Percentiles rank a stretch among this genome's conserved stretches.
These are phyloP conservation scores for Kuraishia floccosa DNA, from an alignment of 805 yeast species.

Conservation along the genomic window DNA sequence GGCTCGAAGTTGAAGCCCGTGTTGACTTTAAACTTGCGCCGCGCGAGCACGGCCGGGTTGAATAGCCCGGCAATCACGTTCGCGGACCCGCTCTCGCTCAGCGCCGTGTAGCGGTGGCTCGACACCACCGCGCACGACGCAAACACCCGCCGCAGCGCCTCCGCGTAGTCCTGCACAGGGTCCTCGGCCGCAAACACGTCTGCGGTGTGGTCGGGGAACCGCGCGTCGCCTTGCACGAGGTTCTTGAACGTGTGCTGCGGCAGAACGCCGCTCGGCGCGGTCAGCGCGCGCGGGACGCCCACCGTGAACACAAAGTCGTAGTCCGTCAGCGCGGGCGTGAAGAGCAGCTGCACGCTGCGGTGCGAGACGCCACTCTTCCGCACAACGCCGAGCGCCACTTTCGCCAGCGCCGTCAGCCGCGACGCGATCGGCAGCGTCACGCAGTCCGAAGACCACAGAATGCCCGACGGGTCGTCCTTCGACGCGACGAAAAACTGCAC, in stretches of 20 bases:
- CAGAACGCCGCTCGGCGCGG: conserved; percentile 43
- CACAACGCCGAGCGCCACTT: conserved; percentile 54
- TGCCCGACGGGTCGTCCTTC: conserved; percentile 78
- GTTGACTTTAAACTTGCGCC: conserved; percentile 67
- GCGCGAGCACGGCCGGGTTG: conserved; percentile 46
- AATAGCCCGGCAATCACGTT: conserved; percentile 74
- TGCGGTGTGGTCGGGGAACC: conserved; percentile 34
- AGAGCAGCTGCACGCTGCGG: conserved; percentile 41
- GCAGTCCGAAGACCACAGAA: conserved; percentile 44
- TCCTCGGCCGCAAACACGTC: conserved; percentile 28
- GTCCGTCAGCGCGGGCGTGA: conserved; percentile 75
- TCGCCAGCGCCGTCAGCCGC: conserved; percentile 78
- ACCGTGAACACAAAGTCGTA: conserved; percentile 71
- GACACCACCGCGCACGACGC: conserved; percentile 65
- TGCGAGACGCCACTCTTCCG: conserved; percentile 22
- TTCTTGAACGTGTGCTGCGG: conserved; percentile 51
- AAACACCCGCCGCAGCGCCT: conserved; percentile 52
- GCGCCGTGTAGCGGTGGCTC: conserved; percentile 39
- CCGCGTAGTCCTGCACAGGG: conserved; percentile 45
- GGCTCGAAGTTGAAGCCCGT: conserved; percentile 69
- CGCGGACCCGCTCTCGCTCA: conserved; percentile 35
- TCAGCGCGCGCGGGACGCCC: conserved; percentile 24
- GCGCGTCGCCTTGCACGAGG: conserved; percentile 29
- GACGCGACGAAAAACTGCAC: conserved; percentile 79
- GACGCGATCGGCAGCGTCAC: conserved; percentile 66